Conservation (phyloP, 768 basidiomycete genomes). For the Paxillus involutus region DNA sequence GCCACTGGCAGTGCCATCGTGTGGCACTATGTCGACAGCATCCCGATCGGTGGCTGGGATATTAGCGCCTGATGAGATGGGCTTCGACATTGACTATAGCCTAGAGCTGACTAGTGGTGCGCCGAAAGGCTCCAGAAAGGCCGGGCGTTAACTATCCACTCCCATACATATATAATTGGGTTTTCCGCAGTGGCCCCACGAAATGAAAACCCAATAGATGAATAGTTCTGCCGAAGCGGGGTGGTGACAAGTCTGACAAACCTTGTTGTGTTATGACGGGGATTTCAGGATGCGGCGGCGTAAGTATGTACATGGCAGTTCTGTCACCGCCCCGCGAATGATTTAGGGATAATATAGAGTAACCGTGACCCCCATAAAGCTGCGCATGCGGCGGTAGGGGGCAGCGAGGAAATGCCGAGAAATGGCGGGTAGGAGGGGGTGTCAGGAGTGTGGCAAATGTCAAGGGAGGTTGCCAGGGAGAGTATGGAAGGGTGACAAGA, state of each 20-base stretch:
- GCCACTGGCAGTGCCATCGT: neutral
- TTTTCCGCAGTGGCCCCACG: slow-evolving; percentile 17
- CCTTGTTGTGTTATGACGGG: slow-evolving; percentile 9
- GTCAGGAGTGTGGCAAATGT: neutral
- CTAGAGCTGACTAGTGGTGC: too few relatives aligned
- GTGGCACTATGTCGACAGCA: neutral
- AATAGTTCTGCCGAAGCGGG: slow-evolving; percentile 6
- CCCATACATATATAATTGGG: slow-evolving; percentile 3
- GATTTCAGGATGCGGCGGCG: neutral
- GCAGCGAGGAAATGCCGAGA: neutral
- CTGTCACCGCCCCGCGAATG: neutral
- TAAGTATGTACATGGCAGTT: neutral
- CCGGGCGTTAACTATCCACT: too few relatives aligned
- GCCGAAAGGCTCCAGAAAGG: too few relatives aligned
- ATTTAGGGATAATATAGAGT: neutral
- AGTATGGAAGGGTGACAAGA: slow-evolving; percentile 8
- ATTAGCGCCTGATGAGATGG: too few relatives aligned
- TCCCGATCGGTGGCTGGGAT: neutral
- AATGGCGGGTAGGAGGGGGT: neutral
- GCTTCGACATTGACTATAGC: too few relatives aligned
- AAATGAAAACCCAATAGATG: slow-evolving; percentile 10
- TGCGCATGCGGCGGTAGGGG: neutral
- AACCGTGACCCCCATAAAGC: neutral
- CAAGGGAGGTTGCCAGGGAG: slow-evolving; percentile 8
- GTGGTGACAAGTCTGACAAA: slow-evolving; percentile 3